A percentile compares a stretch with the other conserved stretches of the same genome.
Conservation (phyloP, 202 grass and related monocot genomes). For the Zizania palustris region DNA sequence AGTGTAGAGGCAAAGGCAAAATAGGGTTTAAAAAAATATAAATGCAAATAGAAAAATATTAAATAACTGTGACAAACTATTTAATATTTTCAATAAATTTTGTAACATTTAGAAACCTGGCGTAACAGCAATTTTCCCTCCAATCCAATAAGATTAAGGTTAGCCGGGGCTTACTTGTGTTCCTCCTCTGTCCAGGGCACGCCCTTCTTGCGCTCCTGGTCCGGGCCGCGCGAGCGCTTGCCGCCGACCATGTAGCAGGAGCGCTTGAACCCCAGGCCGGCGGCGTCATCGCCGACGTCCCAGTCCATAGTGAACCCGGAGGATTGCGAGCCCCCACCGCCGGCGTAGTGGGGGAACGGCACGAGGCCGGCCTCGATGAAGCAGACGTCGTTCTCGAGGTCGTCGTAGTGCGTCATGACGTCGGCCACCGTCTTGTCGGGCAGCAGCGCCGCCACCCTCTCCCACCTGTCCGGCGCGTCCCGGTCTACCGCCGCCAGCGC, state of each 20-base stretch:
- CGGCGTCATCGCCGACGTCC: slow-evolving; percentile 40
- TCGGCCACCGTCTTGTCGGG: slow-evolving; percentile 62
- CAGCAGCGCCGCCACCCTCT: slow-evolving; percentile 61
- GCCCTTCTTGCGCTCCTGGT: slow-evolving; percentile 95
- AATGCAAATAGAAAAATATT: too few species aligned
- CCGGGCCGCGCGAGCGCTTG: slow-evolving; percentile 58
- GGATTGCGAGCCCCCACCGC: slow-evolving; percentile 15
- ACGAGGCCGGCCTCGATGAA: slow-evolving; percentile 75
- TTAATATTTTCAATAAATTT: too few species aligned
- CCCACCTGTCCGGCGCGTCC: slow-evolving; percentile 69
- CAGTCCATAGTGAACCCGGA: slow-evolving; percentile 74
- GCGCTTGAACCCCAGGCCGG: slow-evolving; percentile 46
- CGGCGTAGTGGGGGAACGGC: slow-evolving; percentile 64
- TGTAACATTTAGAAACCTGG: too few species aligned
- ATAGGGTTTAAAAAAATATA: too few species aligned
- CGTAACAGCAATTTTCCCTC: too few species aligned
- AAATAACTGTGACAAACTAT: too few species aligned
- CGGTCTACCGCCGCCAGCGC: slow-evolving; percentile 61
- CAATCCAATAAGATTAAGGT: neutral
- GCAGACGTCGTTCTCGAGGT: slow-evolving; percentile 75
- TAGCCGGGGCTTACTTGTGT: slow-evolving; percentile 62
- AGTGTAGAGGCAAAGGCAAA: too few species aligned
- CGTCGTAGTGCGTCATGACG: slow-evolving; percentile 61
- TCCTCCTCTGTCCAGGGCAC: slow-evolving; percentile 93
- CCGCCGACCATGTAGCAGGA: slow-evolving; percentile 59